Evolutionary conservation across 164 flowering plant genomes (phyloP).

Genomic region (Magnolia sinica): DNA sequence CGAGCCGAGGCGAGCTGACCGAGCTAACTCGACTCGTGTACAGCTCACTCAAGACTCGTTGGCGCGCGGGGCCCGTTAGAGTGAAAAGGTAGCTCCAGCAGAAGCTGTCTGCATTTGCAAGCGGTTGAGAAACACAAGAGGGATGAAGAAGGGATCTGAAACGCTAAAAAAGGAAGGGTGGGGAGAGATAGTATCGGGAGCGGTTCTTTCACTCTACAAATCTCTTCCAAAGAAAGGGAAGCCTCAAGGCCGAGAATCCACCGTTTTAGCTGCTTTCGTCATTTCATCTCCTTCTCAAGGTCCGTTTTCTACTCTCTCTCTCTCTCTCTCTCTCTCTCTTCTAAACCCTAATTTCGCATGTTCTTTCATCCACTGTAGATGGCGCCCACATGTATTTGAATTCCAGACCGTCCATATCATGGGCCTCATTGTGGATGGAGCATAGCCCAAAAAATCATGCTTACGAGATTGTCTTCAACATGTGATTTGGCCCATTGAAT

Average conservation of each 20-base stretch:
- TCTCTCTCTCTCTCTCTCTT: background rate
- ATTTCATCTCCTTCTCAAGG: slow-evolving; percentile 54
- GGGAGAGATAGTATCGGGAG: slow-evolving; percentile 64
- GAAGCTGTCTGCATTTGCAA: background rate
- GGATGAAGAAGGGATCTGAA: background rate
- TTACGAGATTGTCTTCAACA: background rate
- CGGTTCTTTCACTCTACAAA: slow-evolving; percentile 50
- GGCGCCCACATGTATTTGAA: no score
- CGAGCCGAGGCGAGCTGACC: no score
- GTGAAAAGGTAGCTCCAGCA: background rate
- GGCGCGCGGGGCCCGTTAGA: no score
- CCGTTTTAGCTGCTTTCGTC: slow-evolving; percentile 88
- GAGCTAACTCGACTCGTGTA: no score
- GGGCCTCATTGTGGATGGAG: no score
- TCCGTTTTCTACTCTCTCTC: background rate
- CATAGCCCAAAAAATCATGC: no score
- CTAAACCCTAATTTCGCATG: slow-evolving; percentile 3
- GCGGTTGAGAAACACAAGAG: background rate
- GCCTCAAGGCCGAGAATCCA: slow-evolving; percentile 89
- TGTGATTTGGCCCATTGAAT: no score
- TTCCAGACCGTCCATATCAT: no score
- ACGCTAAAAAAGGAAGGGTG: slow-evolving; percentile 19
- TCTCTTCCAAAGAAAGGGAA: slow-evolving; percentile 93
- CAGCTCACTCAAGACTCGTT: no score
- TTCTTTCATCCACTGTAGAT: background rate